phyloP scores from a whole-genome alignment of 495 filamentous ascomycete genomes.

The Xylaria telfairii region DNA sequence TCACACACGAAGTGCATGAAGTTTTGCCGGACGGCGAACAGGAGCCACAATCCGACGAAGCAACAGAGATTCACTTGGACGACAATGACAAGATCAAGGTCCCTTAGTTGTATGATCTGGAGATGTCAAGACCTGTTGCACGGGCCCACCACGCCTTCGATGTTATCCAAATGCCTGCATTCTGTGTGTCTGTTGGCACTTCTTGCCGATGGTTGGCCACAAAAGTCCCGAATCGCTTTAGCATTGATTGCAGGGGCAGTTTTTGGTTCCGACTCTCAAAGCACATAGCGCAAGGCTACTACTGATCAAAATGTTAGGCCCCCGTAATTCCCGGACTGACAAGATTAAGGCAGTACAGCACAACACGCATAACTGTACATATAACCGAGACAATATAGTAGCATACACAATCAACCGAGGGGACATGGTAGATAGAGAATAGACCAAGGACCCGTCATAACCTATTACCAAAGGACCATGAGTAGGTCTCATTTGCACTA shows the following conservation, averaged over 20 bases:
- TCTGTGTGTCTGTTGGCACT: not conserved
- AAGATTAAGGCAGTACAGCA: not conserved
- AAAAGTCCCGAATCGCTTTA: not conserved
- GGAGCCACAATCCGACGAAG: constrained; percentile 44
- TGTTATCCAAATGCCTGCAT: not conserved
- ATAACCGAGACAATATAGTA: not conserved
- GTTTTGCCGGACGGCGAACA: constrained; percentile 40
- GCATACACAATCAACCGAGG: not conserved
- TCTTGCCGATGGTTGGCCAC: not conserved
- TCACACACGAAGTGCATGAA: constrained; percentile 46
- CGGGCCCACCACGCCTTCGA: not conserved
- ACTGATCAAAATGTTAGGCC: not conserved
- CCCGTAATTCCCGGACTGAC: not conserved
- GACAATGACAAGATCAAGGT: constrained; percentile 42
- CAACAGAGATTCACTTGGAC: constrained; percentile 54
- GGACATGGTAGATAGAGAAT: not conserved
- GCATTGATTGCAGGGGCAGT: not conserved
- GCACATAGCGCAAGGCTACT: not conserved
- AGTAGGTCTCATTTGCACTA: not conserved
- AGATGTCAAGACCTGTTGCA: not conserved
- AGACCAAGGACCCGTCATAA: constrained; percentile 4
- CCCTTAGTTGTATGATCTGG: constrained; percentile 17
- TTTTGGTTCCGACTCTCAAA: not conserved
- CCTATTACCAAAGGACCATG: not conserved
- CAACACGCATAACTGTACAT: not conserved